Evolutionary conservation across 371 early-diverging fungal species (phyloP), one percentile per base, ranked within the genome.

Genomic region (Mucor piriformis): DNA sequence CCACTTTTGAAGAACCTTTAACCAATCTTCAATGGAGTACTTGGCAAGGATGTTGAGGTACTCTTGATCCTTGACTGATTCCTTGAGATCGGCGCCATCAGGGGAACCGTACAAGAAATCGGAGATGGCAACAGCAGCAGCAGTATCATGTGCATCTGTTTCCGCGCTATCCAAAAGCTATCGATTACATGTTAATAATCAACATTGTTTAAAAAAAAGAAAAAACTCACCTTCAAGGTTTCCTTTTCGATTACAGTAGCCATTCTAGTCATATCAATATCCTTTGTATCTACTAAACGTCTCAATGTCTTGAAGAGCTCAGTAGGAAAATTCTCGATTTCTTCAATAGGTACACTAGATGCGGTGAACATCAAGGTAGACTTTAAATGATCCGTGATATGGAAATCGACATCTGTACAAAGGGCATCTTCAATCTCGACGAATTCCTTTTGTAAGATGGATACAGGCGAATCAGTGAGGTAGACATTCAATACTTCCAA

Each of bases 341-440:
- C 82, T 42, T 86, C 85, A n/a, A 80, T 72, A 7, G 87, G 85
- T 2, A 88, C 88, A 57, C 81, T 85, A 8, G 82, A 77, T 7
- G 86, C 82, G 2, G 67, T 70, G 25, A 85, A 70, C 35, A 68
- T 72, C 44, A 87, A 67, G 6, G 84, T 79, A 0, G 74, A 68
- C 37, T 84, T 84, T 20, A 85, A 70, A 59, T 85, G 86, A 63
- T 82, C 79, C 1, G 70, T 70, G n/a, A 71, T 72, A 38, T 76
- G 64, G 57, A 86, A 86, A 25, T 79, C 74, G 18, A 87, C 77
- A 42, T 84, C 87, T 61, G 88, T 87, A 63, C 86, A 86, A 25
- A 84, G 76, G 7, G 88, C 86, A 20, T 86, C 86, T 60, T 85
- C 86, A 23, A 77, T 83, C 58, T 88, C 88, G 16, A 88, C 88